Base-by-base conservation (phyloP, 2,329 filamentous ascomycete genomes). In the Talaromyces sp. region DNA sequence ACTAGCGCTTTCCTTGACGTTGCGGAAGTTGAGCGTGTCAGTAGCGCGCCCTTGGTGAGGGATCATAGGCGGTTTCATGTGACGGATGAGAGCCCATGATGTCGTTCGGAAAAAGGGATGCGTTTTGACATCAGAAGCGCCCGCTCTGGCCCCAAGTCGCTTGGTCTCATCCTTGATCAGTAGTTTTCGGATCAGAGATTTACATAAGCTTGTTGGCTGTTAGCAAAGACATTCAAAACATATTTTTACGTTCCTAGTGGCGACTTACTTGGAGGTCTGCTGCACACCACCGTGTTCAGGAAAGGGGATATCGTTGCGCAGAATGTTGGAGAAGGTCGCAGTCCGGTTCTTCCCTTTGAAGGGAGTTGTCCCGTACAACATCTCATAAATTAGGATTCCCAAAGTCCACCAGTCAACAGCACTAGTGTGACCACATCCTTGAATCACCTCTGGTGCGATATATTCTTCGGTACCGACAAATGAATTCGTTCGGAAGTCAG, bases 321-420 rank as follows among this genome's bases (percentile, higher is more conserved):
- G 77, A 67, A 99, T 99, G 73, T 98, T 99, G 64, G 93, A 93
- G 79, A 99, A 99, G 0, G 95, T 99, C 15, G 93, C 92, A 70
- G 98, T 99, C 44, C 95, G 87, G 77, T 97, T 99, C 85, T 99
- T 98, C 68, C 95, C 95, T 81, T 99, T 99, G 84, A 99, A 99
- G 1, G 95, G 95, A 0, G 95, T 99, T 0, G 93, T 99, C 60
- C 95, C 95, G 78, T 93, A 99, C 39, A 99, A 83, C 95, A 99
- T 99, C 77, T 99, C 95, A 75, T 98, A 99, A 61, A 99, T 92
- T 71, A 99, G 79, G 67, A 99, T 98, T 22, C 95, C 95, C 58
- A 99, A 78, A 0, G 95, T 99, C 95, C 95, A 99, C 95, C 95
- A 99, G 76, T 99, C 95, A 15, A 99, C 95, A 15, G 95, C 95